Evolutionary conservation across 1,284 basidiomycete genomes (phyloP).

Genomic region (Ustanciosporium gigantosporum): DNA sequence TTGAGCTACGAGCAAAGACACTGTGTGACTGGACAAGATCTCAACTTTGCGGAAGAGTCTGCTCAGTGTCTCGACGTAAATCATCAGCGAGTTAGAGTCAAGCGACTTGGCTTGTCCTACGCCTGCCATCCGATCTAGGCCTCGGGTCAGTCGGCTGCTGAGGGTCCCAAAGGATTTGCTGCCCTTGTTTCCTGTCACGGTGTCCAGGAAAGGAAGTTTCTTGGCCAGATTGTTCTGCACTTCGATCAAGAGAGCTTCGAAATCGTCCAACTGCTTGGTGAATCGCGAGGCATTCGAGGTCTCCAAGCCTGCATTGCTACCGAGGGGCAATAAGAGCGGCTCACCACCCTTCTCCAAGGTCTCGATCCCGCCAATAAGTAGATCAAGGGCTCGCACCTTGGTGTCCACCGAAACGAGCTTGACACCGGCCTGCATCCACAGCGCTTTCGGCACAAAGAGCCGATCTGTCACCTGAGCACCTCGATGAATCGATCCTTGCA

Average conservation of each 20-base stretch:
- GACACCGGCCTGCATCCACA: slow-evolving; percentile 77
- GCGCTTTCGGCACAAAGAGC: slow-evolving; percentile 82
- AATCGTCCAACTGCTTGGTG: slow-evolving; percentile 66
- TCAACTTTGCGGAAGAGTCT: slow-evolving; percentile 68
- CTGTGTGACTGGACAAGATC: not conserved
- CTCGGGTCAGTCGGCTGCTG: slow-evolving; percentile 80
- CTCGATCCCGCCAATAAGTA: slow-evolving; percentile 75
- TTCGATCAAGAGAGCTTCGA: slow-evolving; percentile 81
- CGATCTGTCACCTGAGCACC: slow-evolving; percentile 86
- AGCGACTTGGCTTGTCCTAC: slow-evolving; percentile 63
- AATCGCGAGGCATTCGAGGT: slow-evolving; percentile 59
- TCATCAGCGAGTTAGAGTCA: slow-evolving; percentile 43
- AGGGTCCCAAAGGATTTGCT: slow-evolving; percentile 56
- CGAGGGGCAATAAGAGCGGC: slow-evolving; percentile 18
- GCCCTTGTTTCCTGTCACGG: slow-evolving; percentile 67
- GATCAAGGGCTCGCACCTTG: slow-evolving; percentile 81
- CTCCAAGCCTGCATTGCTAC: slow-evolving; percentile 31
- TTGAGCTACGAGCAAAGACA: not conserved
- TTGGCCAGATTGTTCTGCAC: slow-evolving; percentile 69
- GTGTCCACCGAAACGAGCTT: slow-evolving; percentile 79
- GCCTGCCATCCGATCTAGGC: slow-evolving; percentile 79
- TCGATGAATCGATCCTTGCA: slow-evolving; percentile 14
- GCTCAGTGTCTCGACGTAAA: slow-evolving; percentile 62
- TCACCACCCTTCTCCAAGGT: slow-evolving; percentile 65
- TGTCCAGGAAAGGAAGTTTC: slow-evolving; percentile 70